phyloP scores from a whole-genome alignment of 108 stramenopile genomes.

The Chaetoceros tenuissimus region DNA sequence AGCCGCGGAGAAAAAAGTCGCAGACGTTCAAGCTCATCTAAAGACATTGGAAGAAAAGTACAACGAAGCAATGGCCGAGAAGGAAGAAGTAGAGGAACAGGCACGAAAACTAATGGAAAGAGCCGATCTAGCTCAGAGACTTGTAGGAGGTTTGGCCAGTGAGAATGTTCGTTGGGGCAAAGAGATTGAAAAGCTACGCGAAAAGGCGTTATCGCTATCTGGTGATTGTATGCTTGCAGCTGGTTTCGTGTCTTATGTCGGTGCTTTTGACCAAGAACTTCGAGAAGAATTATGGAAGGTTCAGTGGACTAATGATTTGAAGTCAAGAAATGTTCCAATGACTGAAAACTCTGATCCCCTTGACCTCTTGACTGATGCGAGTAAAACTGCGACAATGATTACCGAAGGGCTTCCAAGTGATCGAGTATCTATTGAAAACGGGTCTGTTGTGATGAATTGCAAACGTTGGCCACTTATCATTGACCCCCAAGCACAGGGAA shows the following conservation, averaged over 20 bases:
- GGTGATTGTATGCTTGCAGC: slow-evolving; percentile 88
- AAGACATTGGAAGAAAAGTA: slow-evolving; percentile 40
- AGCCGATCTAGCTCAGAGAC: slow-evolving; percentile 69
- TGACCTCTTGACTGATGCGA: slow-evolving; percentile 68
- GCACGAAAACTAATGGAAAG: slow-evolving; percentile 57
- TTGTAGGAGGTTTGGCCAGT: slow-evolving; percentile 77
- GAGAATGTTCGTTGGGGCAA: slow-evolving; percentile 86
- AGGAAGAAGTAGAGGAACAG: slow-evolving; percentile 74
- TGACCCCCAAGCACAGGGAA: slow-evolving; percentile 78
- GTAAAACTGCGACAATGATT: slow-evolving; percentile 72
- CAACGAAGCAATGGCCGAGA: slow-evolving; percentile 62
- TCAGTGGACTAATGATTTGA: slow-evolving; percentile 69
- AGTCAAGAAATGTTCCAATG: slow-evolving; percentile 56
- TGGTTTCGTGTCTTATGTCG: slow-evolving; percentile 88
- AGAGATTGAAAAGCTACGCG: slow-evolving; percentile 69
- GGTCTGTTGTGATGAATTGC: slow-evolving; percentile 79
- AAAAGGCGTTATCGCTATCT: slow-evolving; percentile 50
- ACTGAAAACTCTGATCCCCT: slow-evolving; percentile 76
- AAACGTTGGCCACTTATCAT: slow-evolving; percentile 85
- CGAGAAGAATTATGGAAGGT: slow-evolving; percentile 64
- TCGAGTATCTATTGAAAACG: slow-evolving; percentile 84
- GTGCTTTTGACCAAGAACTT: slow-evolving; percentile 80
- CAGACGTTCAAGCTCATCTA: slow-evolving; percentile 37
- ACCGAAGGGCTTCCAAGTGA: slow-evolving; percentile 86
- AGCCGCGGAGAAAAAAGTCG: slow-evolving; percentile 57